Evolutionary conservation across 768 basidiomycete genomes (phyloP).

Genomic region (Cystofilobasidium macerans): DNA sequence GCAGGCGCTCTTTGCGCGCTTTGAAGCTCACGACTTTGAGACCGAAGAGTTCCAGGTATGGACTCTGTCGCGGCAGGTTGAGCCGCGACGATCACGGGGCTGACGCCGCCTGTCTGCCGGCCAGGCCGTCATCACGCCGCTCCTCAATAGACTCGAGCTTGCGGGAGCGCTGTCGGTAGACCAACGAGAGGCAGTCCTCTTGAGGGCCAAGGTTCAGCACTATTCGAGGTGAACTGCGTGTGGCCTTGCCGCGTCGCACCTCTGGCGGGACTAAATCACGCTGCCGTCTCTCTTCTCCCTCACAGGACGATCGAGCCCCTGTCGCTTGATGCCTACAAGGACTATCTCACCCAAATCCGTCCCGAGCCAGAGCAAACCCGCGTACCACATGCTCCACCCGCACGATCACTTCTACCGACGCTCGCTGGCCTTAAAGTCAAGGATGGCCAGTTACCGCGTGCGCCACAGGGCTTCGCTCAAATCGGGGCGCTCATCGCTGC

Average conservation of each 20-base stretch:
- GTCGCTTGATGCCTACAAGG: neutral
- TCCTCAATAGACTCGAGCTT: slow-evolving; percentile 1
- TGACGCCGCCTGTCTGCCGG: neutral
- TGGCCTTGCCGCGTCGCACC: neutral
- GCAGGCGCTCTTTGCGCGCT: neutral
- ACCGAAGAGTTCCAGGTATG: neutral
- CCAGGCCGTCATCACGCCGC: neutral
- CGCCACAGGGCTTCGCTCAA: neutral
- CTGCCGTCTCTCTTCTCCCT: neutral
- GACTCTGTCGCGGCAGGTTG: neutral
- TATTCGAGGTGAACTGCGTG: neutral
- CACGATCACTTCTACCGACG: neutral
- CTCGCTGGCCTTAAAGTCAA: neutral
- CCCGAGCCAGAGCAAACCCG: neutral
- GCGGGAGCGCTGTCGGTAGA: neutral
- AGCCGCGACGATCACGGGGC: neutral
- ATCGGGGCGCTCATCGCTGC: neutral
- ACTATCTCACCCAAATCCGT: neutral
- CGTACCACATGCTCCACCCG: neutral
- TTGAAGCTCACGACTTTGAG: neutral
- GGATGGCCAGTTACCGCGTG: neutral
- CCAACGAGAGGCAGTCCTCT: neutral
- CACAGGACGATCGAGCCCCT: no score
- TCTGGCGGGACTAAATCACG: neutral
- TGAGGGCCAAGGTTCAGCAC: neutral